A percentile compares a stretch with the other conserved stretches of the same genome.
Conservation (phyloP, 768 basidiomycete genomes). For the Lentinus brumalis region DNA sequence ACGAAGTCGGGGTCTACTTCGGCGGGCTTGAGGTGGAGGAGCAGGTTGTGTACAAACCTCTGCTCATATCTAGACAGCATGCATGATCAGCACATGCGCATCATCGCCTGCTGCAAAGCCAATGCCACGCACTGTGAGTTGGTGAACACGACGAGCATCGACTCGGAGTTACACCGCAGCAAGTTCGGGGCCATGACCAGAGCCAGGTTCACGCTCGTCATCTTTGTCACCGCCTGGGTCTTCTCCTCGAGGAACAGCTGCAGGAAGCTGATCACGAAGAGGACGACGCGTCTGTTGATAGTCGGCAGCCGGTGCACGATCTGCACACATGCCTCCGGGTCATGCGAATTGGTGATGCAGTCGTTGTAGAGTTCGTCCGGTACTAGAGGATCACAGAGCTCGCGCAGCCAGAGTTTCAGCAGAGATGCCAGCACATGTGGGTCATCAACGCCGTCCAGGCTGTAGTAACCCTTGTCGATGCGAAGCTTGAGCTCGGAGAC, state of each 20-base stretch:
- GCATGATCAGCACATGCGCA: not conserved
- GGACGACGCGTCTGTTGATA: slow-evolving; percentile 81
- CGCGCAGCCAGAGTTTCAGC: slow-evolving; percentile 92
- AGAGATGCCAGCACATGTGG: slow-evolving; percentile 88
- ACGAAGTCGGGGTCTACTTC: slow-evolving; percentile 77
- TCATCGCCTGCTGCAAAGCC: not conserved
- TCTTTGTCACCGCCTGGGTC: slow-evolving; percentile 75
- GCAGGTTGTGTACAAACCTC: slow-evolving; percentile 81
- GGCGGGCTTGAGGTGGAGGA: slow-evolving; percentile 75
- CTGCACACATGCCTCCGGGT: slow-evolving; percentile 68
- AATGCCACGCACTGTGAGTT: slow-evolving; percentile 78
- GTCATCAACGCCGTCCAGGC: slow-evolving; percentile 86
- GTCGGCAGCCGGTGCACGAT: slow-evolving; percentile 81
- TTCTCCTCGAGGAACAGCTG: slow-evolving; percentile 85
- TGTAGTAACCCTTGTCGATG: slow-evolving; percentile 91
- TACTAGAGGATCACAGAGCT: slow-evolving; percentile 89
- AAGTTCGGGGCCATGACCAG: slow-evolving; percentile 93
- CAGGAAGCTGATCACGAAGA: slow-evolving; percentile 89
- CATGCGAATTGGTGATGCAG: slow-evolving; percentile 69
- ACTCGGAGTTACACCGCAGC: slow-evolving; percentile 82
- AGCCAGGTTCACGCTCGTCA: slow-evolving; percentile 88
- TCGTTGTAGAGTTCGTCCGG: slow-evolving; percentile 92
- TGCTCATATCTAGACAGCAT: slow-evolving; percentile 70
- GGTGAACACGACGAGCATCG: slow-evolving; percentile 87
- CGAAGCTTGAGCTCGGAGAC: slow-evolving; percentile 87